A percentile compares a stretch with the other conserved stretches of the same genome.
Conservation (phyloP, 2,329 filamentous ascomycete genomes). For the Trichoderma koningiopsis region DNA sequence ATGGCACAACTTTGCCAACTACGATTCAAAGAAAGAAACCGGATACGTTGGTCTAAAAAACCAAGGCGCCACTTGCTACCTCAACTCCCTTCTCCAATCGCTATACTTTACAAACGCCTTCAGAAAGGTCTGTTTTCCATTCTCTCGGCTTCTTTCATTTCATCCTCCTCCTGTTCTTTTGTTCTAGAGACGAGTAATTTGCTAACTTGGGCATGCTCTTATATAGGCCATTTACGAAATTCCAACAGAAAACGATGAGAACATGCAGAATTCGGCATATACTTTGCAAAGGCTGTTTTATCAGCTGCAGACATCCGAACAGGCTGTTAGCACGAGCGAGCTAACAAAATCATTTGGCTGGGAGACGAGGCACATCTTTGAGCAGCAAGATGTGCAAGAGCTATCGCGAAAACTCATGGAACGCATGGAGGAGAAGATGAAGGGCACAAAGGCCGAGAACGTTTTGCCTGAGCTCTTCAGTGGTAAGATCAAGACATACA, state of each 20-base stretch:
- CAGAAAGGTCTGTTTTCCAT: constrained; percentile 66
- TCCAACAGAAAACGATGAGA: constrained; percentile 82
- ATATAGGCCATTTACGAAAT: constrained; percentile 90
- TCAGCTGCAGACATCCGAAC: constrained; percentile 82
- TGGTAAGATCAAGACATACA: constrained; percentile 98
- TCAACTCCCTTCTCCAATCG: constrained; percentile 83
- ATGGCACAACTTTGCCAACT: constrained; percentile 91
- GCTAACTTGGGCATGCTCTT: constrained; percentile 25
- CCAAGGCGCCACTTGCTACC: constrained; percentile 89
- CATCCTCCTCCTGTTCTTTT: not conserved
- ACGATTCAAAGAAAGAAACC: constrained; percentile 99
- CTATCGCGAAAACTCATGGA: constrained; percentile 97
- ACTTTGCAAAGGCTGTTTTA: constrained; percentile 94
- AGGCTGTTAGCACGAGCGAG: constrained; percentile 86
- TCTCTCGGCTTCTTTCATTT: not conserved
- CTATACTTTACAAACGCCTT: constrained; percentile 90
- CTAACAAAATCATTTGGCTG: constrained; percentile 96
- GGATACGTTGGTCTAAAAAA: constrained; percentile 97
- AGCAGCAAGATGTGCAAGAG: constrained; percentile 98
- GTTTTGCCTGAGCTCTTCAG: constrained; percentile 89
- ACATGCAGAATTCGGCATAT: constrained; percentile 85
- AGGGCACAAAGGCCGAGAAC: constrained; percentile 88
- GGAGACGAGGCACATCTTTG: constrained; percentile 97
- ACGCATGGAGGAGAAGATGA: constrained; percentile 96
- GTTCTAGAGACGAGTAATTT: not conserved